phyloP scores from a whole-genome alignment of 2,329 filamentous ascomycete species.

The Nigrospora sphaerica region DNA sequence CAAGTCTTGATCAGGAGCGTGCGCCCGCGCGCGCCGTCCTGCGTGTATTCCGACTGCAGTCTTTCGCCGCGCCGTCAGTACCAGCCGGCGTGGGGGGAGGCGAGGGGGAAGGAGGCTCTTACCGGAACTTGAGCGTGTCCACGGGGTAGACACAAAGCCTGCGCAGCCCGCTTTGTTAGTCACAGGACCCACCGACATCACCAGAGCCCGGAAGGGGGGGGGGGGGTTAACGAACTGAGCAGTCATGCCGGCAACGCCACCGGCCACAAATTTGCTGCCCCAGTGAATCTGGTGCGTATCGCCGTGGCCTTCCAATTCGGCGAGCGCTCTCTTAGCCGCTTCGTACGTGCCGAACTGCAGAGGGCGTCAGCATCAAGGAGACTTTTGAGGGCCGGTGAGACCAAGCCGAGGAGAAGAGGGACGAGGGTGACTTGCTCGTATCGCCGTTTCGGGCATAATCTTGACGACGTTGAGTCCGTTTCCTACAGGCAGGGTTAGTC shows the following conservation, averaged over 20 bases:
- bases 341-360: conserved; percentile 83
- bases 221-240: conserved; percentile 78
- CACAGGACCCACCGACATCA: background rate
- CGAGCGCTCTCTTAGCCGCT: conserved; percentile 82
- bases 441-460: conserved; percentile 97
- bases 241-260: conserved; percentile 87
- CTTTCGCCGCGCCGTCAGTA: conserved; percentile 41
- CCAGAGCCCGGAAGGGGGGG: conserved; percentile 1
- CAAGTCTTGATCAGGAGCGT: conserved; percentile 76
- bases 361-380: background rate
- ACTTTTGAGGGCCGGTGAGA: conserved; percentile 7
- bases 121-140: conserved; percentile 70
- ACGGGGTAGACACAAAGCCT: conserved; percentile 91
- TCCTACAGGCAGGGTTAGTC: conserved; percentile 40
- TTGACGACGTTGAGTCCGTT: conserved; percentile 96
- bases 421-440: conserved; percentile 49
- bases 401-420: background rate
- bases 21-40: conserved; percentile 77
- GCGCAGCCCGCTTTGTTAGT: conserved; percentile 12
- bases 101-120: conserved; percentile 9
- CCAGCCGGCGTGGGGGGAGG: background rate
- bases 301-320: conserved; percentile 78
- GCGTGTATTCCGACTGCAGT: conserved; percentile 91
- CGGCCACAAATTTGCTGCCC: conserved; percentile 83
- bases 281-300: conserved; percentile 74